A percentile compares a stretch with the other conserved stretches of the same genome.
phyloP scores from a whole-genome alignment of 2,329 filamentous ascomycete genomes.

The Sporothrix pseudoabietina region DNA sequence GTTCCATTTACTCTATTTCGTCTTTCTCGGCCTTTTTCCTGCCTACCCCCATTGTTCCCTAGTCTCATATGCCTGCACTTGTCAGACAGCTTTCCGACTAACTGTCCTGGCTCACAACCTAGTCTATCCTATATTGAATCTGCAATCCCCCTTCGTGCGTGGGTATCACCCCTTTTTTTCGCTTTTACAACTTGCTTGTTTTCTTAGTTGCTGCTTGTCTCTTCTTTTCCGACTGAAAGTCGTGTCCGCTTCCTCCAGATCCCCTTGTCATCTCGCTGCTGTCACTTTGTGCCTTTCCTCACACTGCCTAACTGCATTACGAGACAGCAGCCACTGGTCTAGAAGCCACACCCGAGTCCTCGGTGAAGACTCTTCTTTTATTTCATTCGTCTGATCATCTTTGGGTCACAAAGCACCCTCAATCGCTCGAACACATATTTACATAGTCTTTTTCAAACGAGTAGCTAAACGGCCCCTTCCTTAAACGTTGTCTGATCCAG shows the following conservation, averaged over 20 bases:
- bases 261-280: neutral
- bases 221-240: neutral
- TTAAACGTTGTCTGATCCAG: neutral
- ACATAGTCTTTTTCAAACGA: neutral
- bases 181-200: neutral
- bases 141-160: neutral
- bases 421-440: conserved; percentile 11
- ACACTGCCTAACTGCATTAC: neutral
- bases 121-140: neutral
- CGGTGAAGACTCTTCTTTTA: neutral
- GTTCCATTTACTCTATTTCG: neutral
- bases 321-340: conserved; percentile 1
- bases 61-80: neutral
- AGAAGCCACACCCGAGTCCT: neutral
- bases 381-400: neutral
- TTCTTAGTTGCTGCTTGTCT: neutral
- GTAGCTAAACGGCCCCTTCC: neutral
- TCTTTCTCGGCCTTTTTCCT: neutral
- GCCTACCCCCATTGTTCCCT: neutral
- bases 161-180: neutral
- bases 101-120: neutral
- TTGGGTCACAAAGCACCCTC: neutral
- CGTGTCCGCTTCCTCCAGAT: neutral
- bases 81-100: neutral
- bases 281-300: neutral